These are phyloP conservation scores for Gaillardinia entomophila DNA, from an alignment of 805 yeast genomes.

Conservation along the genomic window DNA sequence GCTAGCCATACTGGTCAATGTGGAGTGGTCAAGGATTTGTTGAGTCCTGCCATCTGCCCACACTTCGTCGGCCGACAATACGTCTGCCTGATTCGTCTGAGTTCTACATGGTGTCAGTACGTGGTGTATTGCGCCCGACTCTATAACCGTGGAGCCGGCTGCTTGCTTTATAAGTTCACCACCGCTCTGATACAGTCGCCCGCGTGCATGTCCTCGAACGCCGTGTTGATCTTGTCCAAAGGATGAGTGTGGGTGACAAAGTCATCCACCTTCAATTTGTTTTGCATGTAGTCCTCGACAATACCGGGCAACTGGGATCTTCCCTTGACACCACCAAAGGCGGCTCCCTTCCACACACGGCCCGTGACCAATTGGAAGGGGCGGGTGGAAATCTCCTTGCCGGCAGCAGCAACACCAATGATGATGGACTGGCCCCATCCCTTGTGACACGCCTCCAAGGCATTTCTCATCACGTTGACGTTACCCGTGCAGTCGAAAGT, in stretches of 20 bases:
- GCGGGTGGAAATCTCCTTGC: slow-evolving; percentile 91
- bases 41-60: too few species aligned
- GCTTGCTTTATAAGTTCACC: slow-evolving; percentile 38
- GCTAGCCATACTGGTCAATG: too few species aligned
- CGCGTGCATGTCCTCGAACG: slow-evolving; percentile 90
- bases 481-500: slow-evolving; percentile 99
- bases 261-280: slow-evolving; percentile 85
- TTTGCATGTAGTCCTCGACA: slow-evolving; percentile 78
- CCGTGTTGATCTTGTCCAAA: slow-evolving; percentile 73
- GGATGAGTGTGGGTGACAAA: slow-evolving; percentile 88
- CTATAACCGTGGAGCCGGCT: slow-evolving; percentile 3
- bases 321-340: slow-evolving; percentile 99
- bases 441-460: slow-evolving; percentile 95
- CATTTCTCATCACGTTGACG: slow-evolving; percentile 89
- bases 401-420: slow-evolving; percentile 99
- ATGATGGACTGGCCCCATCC: slow-evolving; percentile 98
- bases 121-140: slow-evolving; percentile 4
- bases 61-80: too few species aligned
- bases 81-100: too few species aligned
- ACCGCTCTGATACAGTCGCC: slow-evolving; percentile 96
- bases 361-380: slow-evolving; percentile 99
- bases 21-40: too few species aligned
- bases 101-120: too few species aligned
- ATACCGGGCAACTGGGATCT: slow-evolving; percentile 90
- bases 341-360: slow-evolving; percentile 98